Evolutionary conservation across 2,329 filamentous ascomycete species (phyloP).

Genomic region (Parafenestella ontariensis): DNA sequence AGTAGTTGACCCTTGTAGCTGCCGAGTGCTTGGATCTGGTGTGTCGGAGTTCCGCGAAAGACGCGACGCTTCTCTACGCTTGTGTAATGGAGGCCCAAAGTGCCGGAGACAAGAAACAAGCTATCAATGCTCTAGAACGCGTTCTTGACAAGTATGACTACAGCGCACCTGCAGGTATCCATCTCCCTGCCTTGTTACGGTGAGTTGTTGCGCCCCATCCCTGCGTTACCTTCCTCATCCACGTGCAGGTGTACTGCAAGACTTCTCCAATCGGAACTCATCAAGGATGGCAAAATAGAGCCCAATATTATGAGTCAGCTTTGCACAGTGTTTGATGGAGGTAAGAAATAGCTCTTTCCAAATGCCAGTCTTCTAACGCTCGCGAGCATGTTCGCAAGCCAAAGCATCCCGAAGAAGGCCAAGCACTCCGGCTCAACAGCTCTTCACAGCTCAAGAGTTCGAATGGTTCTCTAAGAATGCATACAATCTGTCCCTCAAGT

Average conservation of each 20-base stretch:
- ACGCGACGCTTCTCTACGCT: conserved; percentile 74
- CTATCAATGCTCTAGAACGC: conserved; percentile 65
- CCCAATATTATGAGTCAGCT: conserved; percentile 55
- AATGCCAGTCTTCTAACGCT: conserved; percentile 45
- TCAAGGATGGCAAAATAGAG: conserved; percentile 36
- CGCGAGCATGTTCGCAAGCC: conserved; percentile 54
- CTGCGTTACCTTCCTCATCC: conserved; percentile 11
- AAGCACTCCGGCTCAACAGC: conserved; percentile 47
- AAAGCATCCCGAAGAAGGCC: conserved; percentile 54
- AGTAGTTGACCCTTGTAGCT: conserved; percentile 52
- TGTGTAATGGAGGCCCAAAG: conserved; percentile 80
- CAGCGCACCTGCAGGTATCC: conserved; percentile 56
- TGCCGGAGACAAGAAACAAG: conserved; percentile 66
- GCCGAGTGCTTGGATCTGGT: conserved; percentile 69
- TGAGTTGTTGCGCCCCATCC: conserved; percentile 57
- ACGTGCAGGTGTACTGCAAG: conserved; percentile 52
- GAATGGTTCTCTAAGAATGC: conserved; percentile 85
- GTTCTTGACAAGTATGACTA: conserved; percentile 65
- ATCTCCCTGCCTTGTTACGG: conserved; percentile 70
- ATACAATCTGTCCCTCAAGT: conserved; percentile 77
- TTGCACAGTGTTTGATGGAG: conserved; percentile 62
- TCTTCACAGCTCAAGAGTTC: conserved; percentile 70
- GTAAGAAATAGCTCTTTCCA: conserved; percentile 32
- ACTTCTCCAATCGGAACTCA: conserved; percentile 55
- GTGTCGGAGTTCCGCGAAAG: conserved; percentile 59